phyloP scores from a whole-genome alignment of 441 rosid species.

The Euphorbia corollata region DNA sequence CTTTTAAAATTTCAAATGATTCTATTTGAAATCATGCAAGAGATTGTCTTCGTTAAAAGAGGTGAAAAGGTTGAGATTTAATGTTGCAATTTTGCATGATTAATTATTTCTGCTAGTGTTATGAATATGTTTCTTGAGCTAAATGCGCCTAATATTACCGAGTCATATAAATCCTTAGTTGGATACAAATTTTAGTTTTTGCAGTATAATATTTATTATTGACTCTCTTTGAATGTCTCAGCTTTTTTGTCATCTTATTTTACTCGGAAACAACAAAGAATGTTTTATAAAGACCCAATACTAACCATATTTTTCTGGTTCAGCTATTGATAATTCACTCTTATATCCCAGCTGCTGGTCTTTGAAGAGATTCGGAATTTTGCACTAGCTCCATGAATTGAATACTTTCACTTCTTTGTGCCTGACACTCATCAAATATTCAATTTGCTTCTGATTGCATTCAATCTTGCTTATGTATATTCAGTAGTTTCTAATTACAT shows the following conservation, averaged over 20 bases:
- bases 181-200: background rate
- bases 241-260: conserved; percentile 2
- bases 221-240: background rate
- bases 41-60: background rate
- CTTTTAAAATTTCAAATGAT: background rate
- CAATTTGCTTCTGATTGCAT: background rate
- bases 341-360: background rate
- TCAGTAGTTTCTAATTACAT: background rate
- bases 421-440: background rate
- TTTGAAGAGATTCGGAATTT: background rate
- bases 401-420: conserved; percentile 9
- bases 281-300: background rate
- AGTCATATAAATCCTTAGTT: background rate
- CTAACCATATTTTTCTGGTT: background rate
- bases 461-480: background rate
- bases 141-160: background rate
- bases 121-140: conserved; percentile 4
- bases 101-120: background rate
- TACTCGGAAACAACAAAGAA: background rate
- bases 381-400: background rate
- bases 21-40: conserved; percentile 4
- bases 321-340: conserved; percentile 3
- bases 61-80: background rate
- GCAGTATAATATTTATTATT: background rate
- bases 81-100: background rate